These are phyloP conservation scores for Annona squamosa DNA, from an alignment of 164 flowering plant genomes.

Conservation along the genomic window DNA sequence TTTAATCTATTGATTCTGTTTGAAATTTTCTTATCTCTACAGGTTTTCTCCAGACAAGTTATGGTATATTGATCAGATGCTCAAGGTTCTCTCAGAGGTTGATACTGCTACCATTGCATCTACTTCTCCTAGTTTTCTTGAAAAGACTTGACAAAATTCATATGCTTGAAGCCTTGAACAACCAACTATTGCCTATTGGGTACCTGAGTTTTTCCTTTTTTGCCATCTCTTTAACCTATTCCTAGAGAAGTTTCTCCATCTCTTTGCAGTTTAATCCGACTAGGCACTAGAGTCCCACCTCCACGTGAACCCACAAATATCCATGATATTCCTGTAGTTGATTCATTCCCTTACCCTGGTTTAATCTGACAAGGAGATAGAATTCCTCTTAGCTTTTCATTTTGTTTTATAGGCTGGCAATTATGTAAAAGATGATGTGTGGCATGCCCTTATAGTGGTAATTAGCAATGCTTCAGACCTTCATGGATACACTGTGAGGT, in stretches of 20 bases:
- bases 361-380: background rate
- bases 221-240: background rate
- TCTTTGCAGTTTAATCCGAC: background rate
- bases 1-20: background rate
- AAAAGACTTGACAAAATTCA: background rate
- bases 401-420: constrained; percentile 77
- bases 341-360: background rate
- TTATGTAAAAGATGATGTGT: constrained; percentile 93
- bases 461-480: constrained; percentile 91
- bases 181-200: no score
- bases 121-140: background rate
- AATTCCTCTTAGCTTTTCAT: constrained; percentile 15
- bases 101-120: background rate
- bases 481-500: constrained; percentile 89
- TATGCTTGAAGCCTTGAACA: no score
- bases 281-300: background rate
- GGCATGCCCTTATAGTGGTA: constrained; percentile 94
- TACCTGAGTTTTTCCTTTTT: no score
- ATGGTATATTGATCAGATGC: constrained; percentile 98
- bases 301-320: no score
- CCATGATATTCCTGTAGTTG: background rate
- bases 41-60: constrained; percentile 91
- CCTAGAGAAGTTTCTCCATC: background rate
- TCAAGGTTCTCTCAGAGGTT: constrained; percentile 96
- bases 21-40: constrained; percentile 5